phyloP scores from a whole-genome alignment of 2,329 filamentous ascomycete genomes.

The Balansia obtecta region DNA sequence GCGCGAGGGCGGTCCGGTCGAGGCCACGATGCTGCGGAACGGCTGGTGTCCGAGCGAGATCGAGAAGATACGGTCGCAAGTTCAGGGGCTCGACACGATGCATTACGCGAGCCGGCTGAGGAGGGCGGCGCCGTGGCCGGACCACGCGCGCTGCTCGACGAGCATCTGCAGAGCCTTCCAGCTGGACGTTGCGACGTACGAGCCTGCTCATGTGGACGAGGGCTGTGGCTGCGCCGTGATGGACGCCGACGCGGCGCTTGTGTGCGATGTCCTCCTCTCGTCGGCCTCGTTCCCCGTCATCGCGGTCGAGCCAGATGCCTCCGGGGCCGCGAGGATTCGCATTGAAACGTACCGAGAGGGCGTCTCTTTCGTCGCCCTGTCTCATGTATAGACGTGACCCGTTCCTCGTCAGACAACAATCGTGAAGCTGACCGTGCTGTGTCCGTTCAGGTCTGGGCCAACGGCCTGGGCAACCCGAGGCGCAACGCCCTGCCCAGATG shows the following conservation, averaged over 20 bases:
- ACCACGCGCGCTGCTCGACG: constrained; percentile 16
- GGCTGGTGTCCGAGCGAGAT: constrained; percentile 23
- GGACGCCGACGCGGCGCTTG: constrained; percentile 9
- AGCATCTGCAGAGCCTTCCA: constrained; percentile 17
- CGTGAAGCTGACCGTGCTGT: not conserved
- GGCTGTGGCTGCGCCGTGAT: constrained; percentile 13
- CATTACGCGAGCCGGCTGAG: constrained; percentile 13
- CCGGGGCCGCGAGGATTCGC: constrained; percentile 6
- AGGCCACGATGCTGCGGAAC: constrained; percentile 14
- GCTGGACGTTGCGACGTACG: constrained; percentile 17
- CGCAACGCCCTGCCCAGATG: constrained; percentile 19
- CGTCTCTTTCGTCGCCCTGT: constrained; percentile 21
- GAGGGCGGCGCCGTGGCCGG: constrained; percentile 1
- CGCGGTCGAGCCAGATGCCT: constrained; percentile 4
- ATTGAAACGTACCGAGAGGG: constrained; percentile 13
- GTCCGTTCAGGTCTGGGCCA: constrained; percentile 20
- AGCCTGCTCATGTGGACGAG: constrained; percentile 11
- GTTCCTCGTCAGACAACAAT: not conserved
- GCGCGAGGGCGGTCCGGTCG: constrained; percentile 8
- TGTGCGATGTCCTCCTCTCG: constrained; percentile 9
- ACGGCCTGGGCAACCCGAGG: constrained; percentile 20
- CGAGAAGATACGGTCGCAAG: constrained; percentile 14
- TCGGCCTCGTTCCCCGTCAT: constrained; percentile 12
- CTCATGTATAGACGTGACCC: constrained; percentile 13
- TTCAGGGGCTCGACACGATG: constrained; percentile 13